These are phyloP conservation scores for Rhododendron kiyosumense DNA, from an alignment of 148 eudicot species.

Conservation along the genomic window DNA sequence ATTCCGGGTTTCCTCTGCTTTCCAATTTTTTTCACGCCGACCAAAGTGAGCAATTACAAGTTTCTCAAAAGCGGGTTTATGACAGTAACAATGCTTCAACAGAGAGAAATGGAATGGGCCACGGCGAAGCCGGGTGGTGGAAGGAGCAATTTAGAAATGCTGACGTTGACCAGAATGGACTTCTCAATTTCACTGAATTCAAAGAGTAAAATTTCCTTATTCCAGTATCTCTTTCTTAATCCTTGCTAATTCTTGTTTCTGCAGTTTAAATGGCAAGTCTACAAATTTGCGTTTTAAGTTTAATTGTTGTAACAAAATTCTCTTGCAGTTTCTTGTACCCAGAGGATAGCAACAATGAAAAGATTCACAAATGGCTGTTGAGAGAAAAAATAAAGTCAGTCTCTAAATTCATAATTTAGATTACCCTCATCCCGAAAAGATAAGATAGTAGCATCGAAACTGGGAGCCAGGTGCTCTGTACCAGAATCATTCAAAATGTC, in stretches of 20 bases:
- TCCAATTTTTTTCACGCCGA: not conserved
- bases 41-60: not conserved
- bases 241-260: not conserved
- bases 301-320: not conserved
- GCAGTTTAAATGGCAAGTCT: no score
- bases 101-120: conserved; percentile 29
- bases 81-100: not conserved
- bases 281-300: not conserved
- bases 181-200: conserved; percentile 30
- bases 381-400: conserved; percentile 35
- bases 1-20: not conserved
- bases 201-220: conserved; percentile 21
- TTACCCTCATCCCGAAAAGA: not conserved
- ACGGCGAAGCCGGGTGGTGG: conserved; percentile 54
- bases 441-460: not conserved
- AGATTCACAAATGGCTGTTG: conserved; percentile 34
- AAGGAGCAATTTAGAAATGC: conserved; percentile 43
- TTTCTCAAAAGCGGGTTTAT: not conserved
- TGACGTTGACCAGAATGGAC: conserved; percentile 28
- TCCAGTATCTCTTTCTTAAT: not conserved
- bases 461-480: not conserved
- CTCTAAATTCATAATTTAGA: not conserved
- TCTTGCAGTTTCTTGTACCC: conserved; percentile 41
- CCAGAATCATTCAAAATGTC: not conserved
- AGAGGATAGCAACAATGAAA: conserved; percentile 27